Evolutionary conservation across 306 rosid species (phyloP).

Genomic region (Quercus parvula): DNA sequence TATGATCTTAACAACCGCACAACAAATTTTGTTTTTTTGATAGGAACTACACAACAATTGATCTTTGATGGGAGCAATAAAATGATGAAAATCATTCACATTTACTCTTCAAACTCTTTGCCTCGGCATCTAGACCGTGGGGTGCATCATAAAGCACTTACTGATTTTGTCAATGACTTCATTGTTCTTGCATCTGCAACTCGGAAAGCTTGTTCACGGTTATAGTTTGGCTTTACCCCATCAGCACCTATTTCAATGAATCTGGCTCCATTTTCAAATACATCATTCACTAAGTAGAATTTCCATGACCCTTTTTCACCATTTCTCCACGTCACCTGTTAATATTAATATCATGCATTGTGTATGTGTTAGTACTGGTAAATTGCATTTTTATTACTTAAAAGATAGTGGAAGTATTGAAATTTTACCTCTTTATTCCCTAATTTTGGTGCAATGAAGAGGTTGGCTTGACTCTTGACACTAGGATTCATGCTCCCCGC

Average conservation of each 20-base stretch:
- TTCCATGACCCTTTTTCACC: conserved; percentile 8
- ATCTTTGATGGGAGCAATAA: background rate
- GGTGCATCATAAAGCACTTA: conserved; percentile 20
- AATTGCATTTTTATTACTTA: too few relatives aligned
- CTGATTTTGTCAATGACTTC: conserved; percentile 16
- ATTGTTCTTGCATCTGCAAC: conserved; percentile 25
- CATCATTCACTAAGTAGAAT: conserved; percentile 32
- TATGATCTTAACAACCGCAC: too few relatives aligned
- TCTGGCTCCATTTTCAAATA: conserved; percentile 38
- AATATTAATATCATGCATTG: too few relatives aligned
- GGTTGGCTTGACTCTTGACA: conserved; percentile 43
- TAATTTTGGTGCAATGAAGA: conserved; percentile 35
- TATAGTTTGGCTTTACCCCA: conserved; percentile 21
- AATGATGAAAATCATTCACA: too few relatives aligned
- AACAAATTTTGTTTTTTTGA: background rate
- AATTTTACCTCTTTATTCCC: conserved; percentile 28
- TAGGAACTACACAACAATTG: too few relatives aligned
- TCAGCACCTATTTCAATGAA: conserved; percentile 12
- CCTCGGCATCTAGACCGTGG: conserved; percentile 16
- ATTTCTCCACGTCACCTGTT: conserved; percentile 26
- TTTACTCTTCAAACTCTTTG: background rate
- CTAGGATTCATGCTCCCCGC: background rate
- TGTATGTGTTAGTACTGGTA: too few relatives aligned
- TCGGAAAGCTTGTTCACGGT: conserved; percentile 1
- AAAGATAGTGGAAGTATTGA: background rate